A percentile compares a stretch with the other conserved stretches of the same genome.
Conservation (phyloP, 495 filamentous ascomycete genomes). For the Baudoinia panamericana region DNA sequence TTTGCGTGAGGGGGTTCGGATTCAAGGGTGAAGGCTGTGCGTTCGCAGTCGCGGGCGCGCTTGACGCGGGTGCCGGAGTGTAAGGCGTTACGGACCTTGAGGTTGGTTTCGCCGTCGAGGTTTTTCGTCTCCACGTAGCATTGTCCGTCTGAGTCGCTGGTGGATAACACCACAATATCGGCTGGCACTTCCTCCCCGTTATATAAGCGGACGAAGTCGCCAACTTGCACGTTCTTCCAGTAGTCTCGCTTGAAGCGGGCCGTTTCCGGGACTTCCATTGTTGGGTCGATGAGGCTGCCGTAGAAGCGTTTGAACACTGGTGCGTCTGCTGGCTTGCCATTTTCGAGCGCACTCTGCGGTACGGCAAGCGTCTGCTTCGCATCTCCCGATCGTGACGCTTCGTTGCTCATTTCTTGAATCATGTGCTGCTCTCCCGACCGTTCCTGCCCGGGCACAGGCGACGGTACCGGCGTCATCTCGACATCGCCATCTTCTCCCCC, state of each 20-base stretch:
- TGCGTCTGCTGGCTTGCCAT: not conserved
- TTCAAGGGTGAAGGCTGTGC: slow-evolving; percentile 72
- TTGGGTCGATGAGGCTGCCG: slow-evolving; percentile 53
- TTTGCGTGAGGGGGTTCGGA: slow-evolving; percentile 88
- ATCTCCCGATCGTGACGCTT: slow-evolving; percentile 9
- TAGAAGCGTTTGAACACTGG: slow-evolving; percentile 30
- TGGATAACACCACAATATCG: slow-evolving; percentile 89
- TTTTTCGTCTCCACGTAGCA: slow-evolving; percentile 99
- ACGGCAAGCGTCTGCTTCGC: slow-evolving; percentile 11
- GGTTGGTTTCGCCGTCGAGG: slow-evolving; percentile 92
- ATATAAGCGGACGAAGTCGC: slow-evolving; percentile 93
- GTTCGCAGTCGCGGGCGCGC: slow-evolving; percentile 86
- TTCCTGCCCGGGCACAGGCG: slow-evolving; percentile 49
- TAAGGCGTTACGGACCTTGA: slow-evolving; percentile 88
- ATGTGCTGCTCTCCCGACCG: slow-evolving; percentile 17
- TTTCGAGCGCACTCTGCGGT: not conserved
- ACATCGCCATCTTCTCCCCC: slow-evolving; percentile 47
- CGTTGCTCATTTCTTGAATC: slow-evolving; percentile 23
- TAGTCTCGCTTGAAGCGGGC: slow-evolving; percentile 80
- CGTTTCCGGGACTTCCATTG: slow-evolving; percentile 43
- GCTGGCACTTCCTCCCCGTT: slow-evolving; percentile 93
- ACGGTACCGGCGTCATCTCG: slow-evolving; percentile 92
- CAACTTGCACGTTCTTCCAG: slow-evolving; percentile 94
- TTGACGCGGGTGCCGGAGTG: slow-evolving; percentile 71
- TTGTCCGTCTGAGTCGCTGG: slow-evolving; percentile 84